A percentile compares a stretch with the other conserved stretches of the same genome.
phyloP scores from a whole-genome alignment of 1,284 basidiomycete genomes.

The Kwoniella shivajii region DNA sequence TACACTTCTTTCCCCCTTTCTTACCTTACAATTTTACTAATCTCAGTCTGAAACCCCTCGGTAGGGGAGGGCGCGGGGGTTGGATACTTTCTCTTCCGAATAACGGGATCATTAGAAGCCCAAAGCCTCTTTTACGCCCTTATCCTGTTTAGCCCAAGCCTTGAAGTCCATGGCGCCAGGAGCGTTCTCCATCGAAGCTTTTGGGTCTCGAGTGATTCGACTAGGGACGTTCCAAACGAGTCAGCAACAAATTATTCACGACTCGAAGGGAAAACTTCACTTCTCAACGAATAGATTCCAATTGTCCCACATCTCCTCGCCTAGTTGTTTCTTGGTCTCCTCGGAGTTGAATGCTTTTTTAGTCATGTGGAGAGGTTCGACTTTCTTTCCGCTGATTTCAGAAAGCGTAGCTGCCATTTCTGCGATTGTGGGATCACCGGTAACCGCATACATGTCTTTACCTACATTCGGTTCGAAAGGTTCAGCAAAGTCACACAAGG shows the following conservation, averaged over 20 bases:
- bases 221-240: background rate
- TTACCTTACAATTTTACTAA: too few species aligned
- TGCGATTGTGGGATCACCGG: conserved; percentile 26
- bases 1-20: too few species aligned
- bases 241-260: background rate
- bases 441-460: conserved; percentile 35
- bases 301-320: conserved; percentile 22
- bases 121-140: conserved; percentile 13
- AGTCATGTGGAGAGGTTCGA: conserved; percentile 31
- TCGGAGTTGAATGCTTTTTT: conserved; percentile 31
- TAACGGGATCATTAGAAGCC: too few species aligned
- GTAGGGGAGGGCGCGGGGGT: too few species aligned
- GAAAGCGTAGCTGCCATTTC: conserved; percentile 30
- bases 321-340: conserved; percentile 13
- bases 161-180: conserved; percentile 25
- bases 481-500: background rate
- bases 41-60: too few species aligned
- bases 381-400: conserved; percentile 27
- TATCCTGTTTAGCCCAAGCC: conserved; percentile 29
- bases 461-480: conserved; percentile 21
- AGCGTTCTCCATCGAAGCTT: conserved; percentile 18
- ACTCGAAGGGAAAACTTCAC: conserved; percentile 21
- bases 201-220: conserved; percentile 6
- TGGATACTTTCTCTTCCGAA: too few species aligned
- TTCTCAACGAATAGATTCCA: conserved; percentile 21